Evolutionary conservation across 352 stramenopile species (phyloP).

Genomic region (Phytopythium montanum): DNA sequence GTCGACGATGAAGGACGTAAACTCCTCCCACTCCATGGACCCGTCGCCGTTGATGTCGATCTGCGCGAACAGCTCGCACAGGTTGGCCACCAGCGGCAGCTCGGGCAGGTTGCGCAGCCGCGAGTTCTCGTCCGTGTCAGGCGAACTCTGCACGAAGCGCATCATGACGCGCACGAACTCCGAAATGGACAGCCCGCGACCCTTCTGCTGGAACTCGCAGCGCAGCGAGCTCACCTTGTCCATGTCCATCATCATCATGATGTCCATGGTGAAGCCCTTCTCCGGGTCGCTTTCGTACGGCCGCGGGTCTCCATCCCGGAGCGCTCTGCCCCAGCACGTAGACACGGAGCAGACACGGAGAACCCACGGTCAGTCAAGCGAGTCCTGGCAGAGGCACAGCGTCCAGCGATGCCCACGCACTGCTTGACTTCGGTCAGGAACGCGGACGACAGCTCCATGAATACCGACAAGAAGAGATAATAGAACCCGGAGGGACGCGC

Average conservation of each 20-base stretch:
- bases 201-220: slow-evolving; percentile 82
- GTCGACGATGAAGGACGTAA: slow-evolving; percentile 90
- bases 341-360: neutral
- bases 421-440: slow-evolving; percentile 36
- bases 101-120: slow-evolving; percentile 64
- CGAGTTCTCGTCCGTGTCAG: slow-evolving; percentile 54
- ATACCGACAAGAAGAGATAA: neutral
- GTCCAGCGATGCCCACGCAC: slow-evolving; percentile 5
- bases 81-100: slow-evolving; percentile 75
- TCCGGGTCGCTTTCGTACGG: slow-evolving; percentile 76
- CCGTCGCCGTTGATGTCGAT: slow-evolving; percentile 91
- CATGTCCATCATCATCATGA: slow-evolving; percentile 92
- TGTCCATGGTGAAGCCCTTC: slow-evolving; percentile 88
- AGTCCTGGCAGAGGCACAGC: neutral
- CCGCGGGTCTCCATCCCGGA: slow-evolving; percentile 14
- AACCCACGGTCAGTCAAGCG: neutral
- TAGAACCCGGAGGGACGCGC: too few species aligned
- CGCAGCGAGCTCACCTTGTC: slow-evolving; percentile 84
- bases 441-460: slow-evolving; percentile 18
- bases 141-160: slow-evolving; percentile 59
- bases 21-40: slow-evolving; percentile 92
- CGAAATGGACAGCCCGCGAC: slow-evolving; percentile 69
- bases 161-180: slow-evolving; percentile 90
- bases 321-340: slow-evolving; percentile 11
- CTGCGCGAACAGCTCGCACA: slow-evolving; percentile 89